phyloP scores from a whole-genome alignment of 169 alveolate species.

The Cyclospora cayetanensis region DNA sequence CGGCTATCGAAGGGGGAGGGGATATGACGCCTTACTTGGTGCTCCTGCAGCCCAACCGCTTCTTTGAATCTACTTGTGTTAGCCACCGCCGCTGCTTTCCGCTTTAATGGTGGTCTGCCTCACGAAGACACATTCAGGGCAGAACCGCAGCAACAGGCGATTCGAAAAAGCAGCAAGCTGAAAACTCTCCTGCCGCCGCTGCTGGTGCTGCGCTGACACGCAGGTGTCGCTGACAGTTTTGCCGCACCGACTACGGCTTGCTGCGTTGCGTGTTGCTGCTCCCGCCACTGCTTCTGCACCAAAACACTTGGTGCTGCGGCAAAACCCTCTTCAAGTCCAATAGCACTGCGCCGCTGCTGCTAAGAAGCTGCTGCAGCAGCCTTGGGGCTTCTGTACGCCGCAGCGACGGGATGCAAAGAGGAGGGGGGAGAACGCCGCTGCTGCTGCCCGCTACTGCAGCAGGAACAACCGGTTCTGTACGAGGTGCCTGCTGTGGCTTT shows the following conservation, averaged over 20 bases:
- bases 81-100: background rate
- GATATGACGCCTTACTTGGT: slow-evolving; percentile 4
- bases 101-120: background rate
- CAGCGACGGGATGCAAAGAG: background rate
- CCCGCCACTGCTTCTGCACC: slow-evolving; percentile 12
- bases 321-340: background rate
- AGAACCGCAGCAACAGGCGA: background rate
- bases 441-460: slow-evolving; percentile 58
- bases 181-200: slow-evolving; percentile 11
- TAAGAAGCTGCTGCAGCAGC: slow-evolving; percentile 46
- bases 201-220: slow-evolving; percentile 12
- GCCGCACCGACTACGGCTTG: background rate
- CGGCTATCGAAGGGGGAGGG: background rate
- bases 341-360: slow-evolving; percentile 41
- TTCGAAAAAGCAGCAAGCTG: background rate
- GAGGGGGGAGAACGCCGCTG: background rate
- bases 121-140: background rate
- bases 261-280: slow-evolving; percentile 46
- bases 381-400: slow-evolving; percentile 36
- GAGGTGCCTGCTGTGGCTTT: background rate
- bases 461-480: slow-evolving; percentile 21
- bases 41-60: slow-evolving; percentile 2
- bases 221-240: too few relatives aligned
- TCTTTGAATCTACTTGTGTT: background rate
- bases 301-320: background rate